phyloP scores from a whole-genome alignment of 495 filamentous ascomycete species.

The Aspergillus sclerotiicarbonarius region DNA sequence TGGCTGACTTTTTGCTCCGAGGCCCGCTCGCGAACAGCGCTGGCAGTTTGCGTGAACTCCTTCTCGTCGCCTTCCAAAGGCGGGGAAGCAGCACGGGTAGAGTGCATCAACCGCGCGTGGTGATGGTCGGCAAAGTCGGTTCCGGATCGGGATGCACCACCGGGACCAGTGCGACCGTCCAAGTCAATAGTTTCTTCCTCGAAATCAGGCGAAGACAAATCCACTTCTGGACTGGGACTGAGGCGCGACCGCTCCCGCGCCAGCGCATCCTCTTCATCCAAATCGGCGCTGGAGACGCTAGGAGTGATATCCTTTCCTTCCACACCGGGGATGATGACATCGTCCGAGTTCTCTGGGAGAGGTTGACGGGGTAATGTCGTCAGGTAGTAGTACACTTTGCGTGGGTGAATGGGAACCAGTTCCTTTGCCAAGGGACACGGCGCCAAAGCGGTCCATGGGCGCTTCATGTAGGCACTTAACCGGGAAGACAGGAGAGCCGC shows the following conservation, averaged over 20 bases:
- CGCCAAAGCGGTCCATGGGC: constrained; percentile 74
- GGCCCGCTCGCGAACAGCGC: constrained; percentile 77
- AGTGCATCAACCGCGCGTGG: constrained; percentile 53
- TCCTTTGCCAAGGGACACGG: constrained; percentile 92
- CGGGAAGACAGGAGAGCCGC: constrained; percentile 92
- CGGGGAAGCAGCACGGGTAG: constrained; percentile 71
- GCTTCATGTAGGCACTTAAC: constrained; percentile 83
- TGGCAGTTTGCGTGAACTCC: constrained; percentile 94
- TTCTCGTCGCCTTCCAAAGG: constrained; percentile 93
- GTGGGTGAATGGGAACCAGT: constrained; percentile 85
- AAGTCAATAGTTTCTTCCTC: constrained; percentile 67
- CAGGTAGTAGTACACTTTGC: constrained; percentile 93
- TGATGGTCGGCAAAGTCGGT: constrained; percentile 52
- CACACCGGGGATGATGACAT: constrained; percentile 40
- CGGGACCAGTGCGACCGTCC: constrained; percentile 35
- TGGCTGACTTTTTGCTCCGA: constrained; percentile 49
- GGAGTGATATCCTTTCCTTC: constrained; percentile 69
- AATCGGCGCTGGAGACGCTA: constrained; percentile 70
- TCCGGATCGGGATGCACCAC: constrained; percentile 51
- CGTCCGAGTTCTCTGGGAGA: constrained; percentile 69
- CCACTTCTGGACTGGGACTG: constrained; percentile 89
- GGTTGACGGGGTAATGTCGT: constrained; percentile 80
- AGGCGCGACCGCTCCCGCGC: constrained; percentile 69
- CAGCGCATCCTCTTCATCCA: constrained; percentile 70
- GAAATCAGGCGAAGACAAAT: constrained; percentile 83